Evolutionary conservation across 2,329 filamentous ascomycete species (phyloP).

Genomic region (Dactylellina cionopaga): DNA sequence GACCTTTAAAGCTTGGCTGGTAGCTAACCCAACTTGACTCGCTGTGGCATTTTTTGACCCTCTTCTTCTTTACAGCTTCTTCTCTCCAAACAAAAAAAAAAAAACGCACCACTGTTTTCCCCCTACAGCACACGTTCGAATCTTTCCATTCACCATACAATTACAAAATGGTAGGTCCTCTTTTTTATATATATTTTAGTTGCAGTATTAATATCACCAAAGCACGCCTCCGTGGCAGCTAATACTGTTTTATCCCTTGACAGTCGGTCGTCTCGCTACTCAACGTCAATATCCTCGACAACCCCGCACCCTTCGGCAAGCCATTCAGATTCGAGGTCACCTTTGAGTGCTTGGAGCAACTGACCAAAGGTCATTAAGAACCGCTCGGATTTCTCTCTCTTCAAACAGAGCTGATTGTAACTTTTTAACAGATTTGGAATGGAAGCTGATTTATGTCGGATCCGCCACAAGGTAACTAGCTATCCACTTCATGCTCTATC

Average conservation of each 20-base stretch:
- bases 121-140: constrained; percentile 5
- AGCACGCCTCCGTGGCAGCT: constrained; percentile 39
- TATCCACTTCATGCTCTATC: constrained; percentile 7
- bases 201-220: constrained; percentile 23
- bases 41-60: constrained; percentile 9
- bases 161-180: constrained; percentile 35
- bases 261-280: constrained; percentile 93
- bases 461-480: constrained; percentile 84
- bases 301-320: constrained; percentile 91
- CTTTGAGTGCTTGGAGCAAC: constrained; percentile 93
- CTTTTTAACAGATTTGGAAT: constrained; percentile 80
- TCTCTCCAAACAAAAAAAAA: constrained; percentile 8
- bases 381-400: neutral
- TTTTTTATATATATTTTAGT: constrained; percentile 32
- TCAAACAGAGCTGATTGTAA: neutral
- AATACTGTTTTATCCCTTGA: constrained; percentile 65
- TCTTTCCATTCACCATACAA: too few species aligned
- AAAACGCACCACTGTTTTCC: too few species aligned
- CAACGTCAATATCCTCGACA: constrained; percentile 95
- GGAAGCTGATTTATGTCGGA: constrained; percentile 98
- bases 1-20: constrained; percentile 2
- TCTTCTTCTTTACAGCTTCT: constrained; percentile 1
- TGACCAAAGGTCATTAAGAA: constrained; percentile 78
- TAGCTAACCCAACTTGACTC: constrained; percentile 20
- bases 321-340: constrained; percentile 98